Conservation (phyloP, 2,329 filamentous ascomycete species). For the Hirsutella rhossiliensis region DNA sequence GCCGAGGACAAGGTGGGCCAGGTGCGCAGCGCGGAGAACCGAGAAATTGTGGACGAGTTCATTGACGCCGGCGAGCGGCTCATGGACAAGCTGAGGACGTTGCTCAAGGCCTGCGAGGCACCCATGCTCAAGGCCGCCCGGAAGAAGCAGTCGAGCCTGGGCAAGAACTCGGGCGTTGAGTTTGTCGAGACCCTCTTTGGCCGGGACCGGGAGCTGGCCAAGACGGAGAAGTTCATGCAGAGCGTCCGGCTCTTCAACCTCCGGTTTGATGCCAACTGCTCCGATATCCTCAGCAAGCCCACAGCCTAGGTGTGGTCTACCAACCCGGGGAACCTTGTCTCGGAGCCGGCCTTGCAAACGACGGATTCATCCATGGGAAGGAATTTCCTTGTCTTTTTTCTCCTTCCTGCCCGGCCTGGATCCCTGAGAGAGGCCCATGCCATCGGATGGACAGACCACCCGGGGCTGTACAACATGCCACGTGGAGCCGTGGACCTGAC, state of each 20-base stretch:
- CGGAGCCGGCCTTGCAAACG: not conserved
- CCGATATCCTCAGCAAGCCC: slow-evolving; percentile 64
- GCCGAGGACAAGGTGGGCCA: slow-evolving; percentile 65
- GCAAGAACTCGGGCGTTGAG: slow-evolving; percentile 84
- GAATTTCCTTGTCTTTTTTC: not conserved
- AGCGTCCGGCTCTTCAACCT: slow-evolving; percentile 80
- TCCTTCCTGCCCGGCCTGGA: not conserved
- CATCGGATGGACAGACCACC: slow-evolving; percentile 5
- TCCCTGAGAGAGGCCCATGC: not conserved
- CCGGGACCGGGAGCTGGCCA: slow-evolving; percentile 75
- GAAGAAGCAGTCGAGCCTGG: slow-evolving; percentile 56
- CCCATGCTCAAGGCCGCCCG: slow-evolving; percentile 91
- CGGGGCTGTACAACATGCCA: slow-evolving; percentile 5
- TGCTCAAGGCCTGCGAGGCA: slow-evolving; percentile 83
- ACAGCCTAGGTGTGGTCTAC: slow-evolving; percentile 29
- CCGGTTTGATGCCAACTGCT: slow-evolving; percentile 92
- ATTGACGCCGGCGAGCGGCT: slow-evolving; percentile 79
- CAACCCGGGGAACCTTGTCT: not conserved
- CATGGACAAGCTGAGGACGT: slow-evolving; percentile 69
- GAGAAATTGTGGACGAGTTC: slow-evolving; percentile 80
- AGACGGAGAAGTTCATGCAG: slow-evolving; percentile 88
- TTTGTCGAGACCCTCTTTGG: slow-evolving; percentile 96
- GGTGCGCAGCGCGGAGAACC: slow-evolving; percentile 61
- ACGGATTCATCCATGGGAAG: not conserved
- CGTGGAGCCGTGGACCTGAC: slow-evolving; percentile 2